Base-by-base conservation (phyloP, 208 protist genomes). In the Phytomonas sp. region DNA sequence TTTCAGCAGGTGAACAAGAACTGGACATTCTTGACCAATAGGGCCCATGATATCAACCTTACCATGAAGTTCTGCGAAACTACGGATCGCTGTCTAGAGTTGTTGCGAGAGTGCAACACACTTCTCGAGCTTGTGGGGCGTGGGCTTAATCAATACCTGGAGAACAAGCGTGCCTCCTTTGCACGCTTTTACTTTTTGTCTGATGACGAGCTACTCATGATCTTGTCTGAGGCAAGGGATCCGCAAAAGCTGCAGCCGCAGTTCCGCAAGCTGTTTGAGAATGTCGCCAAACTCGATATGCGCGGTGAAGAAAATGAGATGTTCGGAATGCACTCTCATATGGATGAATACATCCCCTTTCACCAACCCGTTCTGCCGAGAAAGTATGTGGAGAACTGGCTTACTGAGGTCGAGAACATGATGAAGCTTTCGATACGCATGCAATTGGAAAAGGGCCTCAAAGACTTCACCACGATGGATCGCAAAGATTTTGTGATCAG, bases 351-450 rank as follows among this genome's bases (percentile, higher is more conserved):
- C 68, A 94, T 99, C 32, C 81, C 88, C 5, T 98, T 99, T 72
- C 75, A 78, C 29, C 86, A 98, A 71, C 81, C 83, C 17, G 87
- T 99, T 51, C 73, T 94, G 68, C 96, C 97, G 33, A 95, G 94
- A 59, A 97, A 97, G 75, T 95, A 97, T 72, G 96, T 99, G 37
- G 97, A 99, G 79, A 93, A 97, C 71, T 99, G 98, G 98, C 87
- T 99, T 72, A 94, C 92, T 28, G 89, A 98, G 67, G 94, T 99
- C 68, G 96, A 99, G 80, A 69, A 72, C 43, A 95, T 97, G 83
- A 98, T 98, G 95, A 94, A 93, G 74, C 66, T 85, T 32, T 97
- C 93, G 0, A 94, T 99, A 60, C 89, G 94, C 33, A 72, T 83
- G 29, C 82, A 96, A 71, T 73, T 98, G 20, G 83, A 96, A 59